Percentiles rank a stretch among this genome's conserved stretches.
Evolutionary conservation across 176 grass and related monocot genomes (phyloP).

Genomic region (Triticum urartu): DNA sequence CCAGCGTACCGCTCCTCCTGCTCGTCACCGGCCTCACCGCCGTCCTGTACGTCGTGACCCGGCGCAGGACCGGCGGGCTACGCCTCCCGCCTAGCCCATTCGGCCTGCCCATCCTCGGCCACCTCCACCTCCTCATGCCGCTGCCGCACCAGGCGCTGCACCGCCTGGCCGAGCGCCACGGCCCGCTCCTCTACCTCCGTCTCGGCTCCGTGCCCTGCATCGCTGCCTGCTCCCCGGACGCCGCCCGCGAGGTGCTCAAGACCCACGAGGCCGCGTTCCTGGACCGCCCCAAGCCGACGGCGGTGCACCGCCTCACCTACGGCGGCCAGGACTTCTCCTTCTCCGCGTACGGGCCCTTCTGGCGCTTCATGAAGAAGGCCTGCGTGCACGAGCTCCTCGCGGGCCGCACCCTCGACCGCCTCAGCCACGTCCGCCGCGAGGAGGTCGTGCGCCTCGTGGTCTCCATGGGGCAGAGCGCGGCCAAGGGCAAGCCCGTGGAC

Average conservation of each 20-base stretch:
- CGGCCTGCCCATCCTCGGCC: slow-evolving; percentile 74
- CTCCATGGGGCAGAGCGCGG: slow-evolving; percentile 19
- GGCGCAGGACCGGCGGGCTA: not conserved
- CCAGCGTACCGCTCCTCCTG: slow-evolving; percentile 22
- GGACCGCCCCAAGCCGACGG: slow-evolving; percentile 45
- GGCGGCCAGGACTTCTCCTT: slow-evolving; percentile 68
- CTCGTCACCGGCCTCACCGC: slow-evolving; percentile 22
- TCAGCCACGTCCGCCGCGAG: slow-evolving; percentile 50
- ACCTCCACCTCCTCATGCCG: slow-evolving; percentile 70
- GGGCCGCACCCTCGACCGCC: slow-evolving; percentile 55
- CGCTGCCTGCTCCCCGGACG: slow-evolving; percentile 54
- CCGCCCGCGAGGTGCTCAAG: slow-evolving; percentile 57
- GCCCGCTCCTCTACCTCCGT: slow-evolving; percentile 56
- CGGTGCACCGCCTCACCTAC: slow-evolving; percentile 51
- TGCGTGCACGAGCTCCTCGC: slow-evolving; percentile 67
- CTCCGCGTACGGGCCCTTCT: slow-evolving; percentile 62
- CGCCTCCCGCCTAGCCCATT: slow-evolving; percentile 55
- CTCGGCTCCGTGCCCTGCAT: slow-evolving; percentile 62
- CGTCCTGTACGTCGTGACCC: slow-evolving; percentile 20
- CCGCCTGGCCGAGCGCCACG: slow-evolving; percentile 44
- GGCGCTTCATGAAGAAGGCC: slow-evolving; percentile 80
- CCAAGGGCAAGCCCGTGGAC: slow-evolving; percentile 16
- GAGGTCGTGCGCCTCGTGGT: slow-evolving; percentile 48
- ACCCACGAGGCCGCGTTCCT: slow-evolving; percentile 56
- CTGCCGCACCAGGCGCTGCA: slow-evolving; percentile 72